These are phyloP conservation scores for Kwoniella europaea DNA, from an alignment of 768 basidiomycete genomes.

Conservation along the genomic window DNA sequence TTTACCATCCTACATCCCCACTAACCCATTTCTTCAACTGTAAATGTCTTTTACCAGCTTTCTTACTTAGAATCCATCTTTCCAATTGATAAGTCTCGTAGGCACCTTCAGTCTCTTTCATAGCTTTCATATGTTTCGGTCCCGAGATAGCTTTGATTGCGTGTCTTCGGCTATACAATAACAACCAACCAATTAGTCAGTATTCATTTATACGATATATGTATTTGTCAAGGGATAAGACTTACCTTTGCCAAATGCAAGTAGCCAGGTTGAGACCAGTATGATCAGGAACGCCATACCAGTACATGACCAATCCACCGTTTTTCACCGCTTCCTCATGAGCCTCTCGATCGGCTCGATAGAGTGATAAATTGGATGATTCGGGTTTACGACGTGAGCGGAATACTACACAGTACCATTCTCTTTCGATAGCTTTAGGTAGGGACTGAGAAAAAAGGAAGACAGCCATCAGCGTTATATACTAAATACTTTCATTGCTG, in stretches of 20 bases:
- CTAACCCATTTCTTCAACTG: slow-evolving; percentile 67
- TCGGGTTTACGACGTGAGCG: slow-evolving; percentile 69
- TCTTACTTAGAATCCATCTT: slow-evolving; percentile 74
- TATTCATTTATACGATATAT: too few species aligned
- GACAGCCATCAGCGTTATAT: neutral
- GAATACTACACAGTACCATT: slow-evolving; percentile 82
- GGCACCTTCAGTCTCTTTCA: slow-evolving; percentile 68
- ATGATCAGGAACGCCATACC: slow-evolving; percentile 82
- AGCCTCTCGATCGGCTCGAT: slow-evolving; percentile 82
- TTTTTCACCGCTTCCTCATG: slow-evolving; percentile 91
- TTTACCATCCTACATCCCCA: slow-evolving; percentile 73
- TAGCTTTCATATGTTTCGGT: slow-evolving; percentile 80
- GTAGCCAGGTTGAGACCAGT: slow-evolving; percentile 90
- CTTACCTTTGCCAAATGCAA: slow-evolving; percentile 74
- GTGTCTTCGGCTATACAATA: slow-evolving; percentile 67
- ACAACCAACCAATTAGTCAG: neutral
- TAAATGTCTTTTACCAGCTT: slow-evolving; percentile 66
- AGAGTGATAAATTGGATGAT: slow-evolving; percentile 61
- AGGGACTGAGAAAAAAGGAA: slow-evolving; percentile 19
- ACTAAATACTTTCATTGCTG: neutral
- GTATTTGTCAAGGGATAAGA: neutral
- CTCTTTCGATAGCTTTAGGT: slow-evolving; percentile 27
- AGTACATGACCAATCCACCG: slow-evolving; percentile 78
- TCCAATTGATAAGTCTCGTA: slow-evolving; percentile 82
- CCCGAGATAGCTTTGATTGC: slow-evolving; percentile 79